Evolutionary conservation across 1,284 basidiomycete genomes (phyloP).

Genomic region (Austroboletus niveus): DNA sequence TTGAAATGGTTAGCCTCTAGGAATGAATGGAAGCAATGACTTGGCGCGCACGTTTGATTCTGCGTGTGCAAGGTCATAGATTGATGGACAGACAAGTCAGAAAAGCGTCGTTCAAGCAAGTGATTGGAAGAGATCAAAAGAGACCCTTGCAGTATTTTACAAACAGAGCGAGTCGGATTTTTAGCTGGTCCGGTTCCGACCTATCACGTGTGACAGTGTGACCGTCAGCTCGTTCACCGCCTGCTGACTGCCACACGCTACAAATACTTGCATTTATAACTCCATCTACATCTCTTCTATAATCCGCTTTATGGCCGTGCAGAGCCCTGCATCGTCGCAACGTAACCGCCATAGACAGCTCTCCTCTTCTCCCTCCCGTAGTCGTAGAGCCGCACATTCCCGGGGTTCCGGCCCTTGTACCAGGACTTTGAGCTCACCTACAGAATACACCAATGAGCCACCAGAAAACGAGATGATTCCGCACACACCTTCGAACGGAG

Average conservation of each 20-base stretch:
- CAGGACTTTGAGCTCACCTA: slow-evolving; percentile 65
- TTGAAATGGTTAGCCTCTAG: slow-evolving; percentile 1
- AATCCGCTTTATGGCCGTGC: slow-evolving; percentile 38
- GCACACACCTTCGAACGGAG: slow-evolving; percentile 57
- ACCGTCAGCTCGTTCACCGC: neutral
- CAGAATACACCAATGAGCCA: slow-evolving; percentile 6
- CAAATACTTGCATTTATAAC: neutral
- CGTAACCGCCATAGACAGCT: slow-evolving; percentile 72
- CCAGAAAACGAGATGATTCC: neutral
- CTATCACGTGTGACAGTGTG: neutral
- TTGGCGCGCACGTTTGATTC: slow-evolving; percentile 14
- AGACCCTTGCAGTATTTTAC: slow-evolving; percentile 22
- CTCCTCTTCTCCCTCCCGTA: slow-evolving; percentile 65
- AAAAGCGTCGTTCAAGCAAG: neutral
- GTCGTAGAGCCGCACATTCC: slow-evolving; percentile 44
- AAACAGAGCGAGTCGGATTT: neutral
- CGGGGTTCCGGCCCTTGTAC: slow-evolving; percentile 33
- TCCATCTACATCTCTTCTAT: slow-evolving; percentile 24
- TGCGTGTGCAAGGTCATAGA: slow-evolving; percentile 51
- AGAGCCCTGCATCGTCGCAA: slow-evolving; percentile 44
- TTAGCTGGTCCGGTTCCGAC: neutral
- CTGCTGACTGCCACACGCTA: too few relatives aligned
- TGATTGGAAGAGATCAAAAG: slow-evolving; percentile 25
- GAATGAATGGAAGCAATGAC: neutral
- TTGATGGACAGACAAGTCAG: slow-evolving; percentile 20